phyloP scores from a whole-genome alignment of 139 green algal genomes.

The Chlorella sp. region DNA sequence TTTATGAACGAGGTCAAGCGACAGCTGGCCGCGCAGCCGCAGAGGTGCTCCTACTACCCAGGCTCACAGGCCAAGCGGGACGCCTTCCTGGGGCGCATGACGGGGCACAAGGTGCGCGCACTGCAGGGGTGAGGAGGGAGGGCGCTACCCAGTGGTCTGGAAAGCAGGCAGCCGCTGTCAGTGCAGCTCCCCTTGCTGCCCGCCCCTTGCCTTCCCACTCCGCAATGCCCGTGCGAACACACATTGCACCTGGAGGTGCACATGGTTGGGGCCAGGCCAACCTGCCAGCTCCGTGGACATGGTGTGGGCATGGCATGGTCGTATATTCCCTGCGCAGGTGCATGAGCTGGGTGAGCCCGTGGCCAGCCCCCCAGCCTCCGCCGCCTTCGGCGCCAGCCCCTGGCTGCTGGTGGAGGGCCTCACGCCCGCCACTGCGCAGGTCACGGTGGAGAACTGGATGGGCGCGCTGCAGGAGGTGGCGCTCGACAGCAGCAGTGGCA shows the following conservation, averaged over 20 bases:
- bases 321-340: not conserved
- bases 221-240: too few species aligned
- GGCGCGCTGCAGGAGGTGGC: not conserved
- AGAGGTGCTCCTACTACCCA: conserved; percentile 51
- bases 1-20: conserved; percentile 53
- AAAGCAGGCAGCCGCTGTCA: too few species aligned
- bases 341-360: not conserved
- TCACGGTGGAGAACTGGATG: not conserved
- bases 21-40: conserved; percentile 17
- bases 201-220: too few species aligned
- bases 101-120: not conserved
- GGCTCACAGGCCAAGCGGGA: not conserved
- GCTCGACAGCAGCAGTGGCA: too few species aligned
- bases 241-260: too few species aligned
- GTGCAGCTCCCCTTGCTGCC: too few species aligned
- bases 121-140: too few species aligned
- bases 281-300: too few species aligned
- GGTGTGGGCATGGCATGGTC: not conserved
- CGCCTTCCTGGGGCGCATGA: not conserved
- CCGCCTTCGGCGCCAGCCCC: not conserved
- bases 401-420: not conserved
- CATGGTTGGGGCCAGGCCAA: too few species aligned
- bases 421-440: not conserved
- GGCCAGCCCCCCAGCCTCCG: too few species aligned
- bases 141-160: too few species aligned